These are phyloP conservation scores for Cyclotella kingstonii DNA, from an alignment of 108 stramenopile species.

Conservation along the genomic window DNA sequence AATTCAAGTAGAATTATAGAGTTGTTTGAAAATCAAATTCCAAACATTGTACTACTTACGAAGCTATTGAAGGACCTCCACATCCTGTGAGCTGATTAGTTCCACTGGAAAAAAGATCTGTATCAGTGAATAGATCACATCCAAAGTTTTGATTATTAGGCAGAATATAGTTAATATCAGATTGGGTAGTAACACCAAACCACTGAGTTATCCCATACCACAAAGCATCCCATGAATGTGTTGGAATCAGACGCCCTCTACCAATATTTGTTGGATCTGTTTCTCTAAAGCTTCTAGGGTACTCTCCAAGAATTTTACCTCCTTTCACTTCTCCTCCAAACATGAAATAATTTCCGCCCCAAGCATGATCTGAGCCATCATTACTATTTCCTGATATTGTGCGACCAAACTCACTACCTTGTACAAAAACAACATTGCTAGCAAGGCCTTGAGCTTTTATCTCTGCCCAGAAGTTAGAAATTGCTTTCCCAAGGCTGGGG, in stretches of 20 bases:
- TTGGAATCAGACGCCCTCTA: slow-evolving; percentile 55
- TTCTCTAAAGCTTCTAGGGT: slow-evolving; percentile 30
- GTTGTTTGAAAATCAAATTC: neutral
- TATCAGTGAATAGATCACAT: slow-evolving; percentile 28
- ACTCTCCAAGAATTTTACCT: slow-evolving; percentile 43
- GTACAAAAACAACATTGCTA: slow-evolving; percentile 45
- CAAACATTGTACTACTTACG: slow-evolving; percentile 1
- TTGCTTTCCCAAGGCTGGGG: slow-evolving; percentile 23
- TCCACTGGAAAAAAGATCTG: slow-evolving; percentile 20
- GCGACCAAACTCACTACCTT: slow-evolving; percentile 46
- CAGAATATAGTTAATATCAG: slow-evolving; percentile 30
- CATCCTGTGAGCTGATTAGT: slow-evolving; percentile 16
- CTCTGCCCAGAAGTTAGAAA: slow-evolving; percentile 48
- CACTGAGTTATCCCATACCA: slow-evolving; percentile 55
- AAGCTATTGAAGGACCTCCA: slow-evolving; percentile 13
- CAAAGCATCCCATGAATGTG: slow-evolving; percentile 48
- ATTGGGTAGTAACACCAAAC: slow-evolving; percentile 44
- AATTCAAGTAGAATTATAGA: neutral
- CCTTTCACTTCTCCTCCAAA: slow-evolving; percentile 49
- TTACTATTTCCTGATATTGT: slow-evolving; percentile 33
- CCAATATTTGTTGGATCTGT: slow-evolving; percentile 35
- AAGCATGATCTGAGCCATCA: slow-evolving; percentile 31
- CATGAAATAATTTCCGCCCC: slow-evolving; percentile 53
- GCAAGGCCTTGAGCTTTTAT: slow-evolving; percentile 49
- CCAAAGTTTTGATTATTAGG: slow-evolving; percentile 36